phyloP scores from a whole-genome alignment of 805 yeast genomes.

The Kodamaea neixiangensis region DNA sequence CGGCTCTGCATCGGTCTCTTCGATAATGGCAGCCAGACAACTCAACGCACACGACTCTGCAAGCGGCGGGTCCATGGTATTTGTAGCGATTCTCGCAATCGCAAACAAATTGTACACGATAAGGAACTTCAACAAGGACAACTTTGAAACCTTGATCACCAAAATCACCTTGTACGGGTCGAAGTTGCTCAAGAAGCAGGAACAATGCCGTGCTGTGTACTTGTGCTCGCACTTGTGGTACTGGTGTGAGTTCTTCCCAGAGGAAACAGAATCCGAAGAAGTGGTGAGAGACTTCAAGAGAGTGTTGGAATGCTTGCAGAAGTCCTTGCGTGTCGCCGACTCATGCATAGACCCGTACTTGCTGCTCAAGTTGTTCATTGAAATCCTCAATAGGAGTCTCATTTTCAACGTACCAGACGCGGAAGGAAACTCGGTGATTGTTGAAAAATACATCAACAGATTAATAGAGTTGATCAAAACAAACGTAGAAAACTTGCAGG shows the following conservation, averaged over 20 bases:
- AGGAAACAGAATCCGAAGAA: slow-evolving; percentile 20
- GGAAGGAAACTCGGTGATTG: slow-evolving; percentile 66
- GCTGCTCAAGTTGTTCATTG: slow-evolving; percentile 82
- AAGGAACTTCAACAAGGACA: slow-evolving; percentile 56
- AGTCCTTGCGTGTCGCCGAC: slow-evolving; percentile 87
- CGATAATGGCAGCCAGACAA: slow-evolving; percentile 10
- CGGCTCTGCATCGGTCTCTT: slow-evolving; percentile 11
- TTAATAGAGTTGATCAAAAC: slow-evolving; percentile 78
- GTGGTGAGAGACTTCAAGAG: slow-evolving; percentile 46
- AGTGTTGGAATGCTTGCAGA: slow-evolving; percentile 87
- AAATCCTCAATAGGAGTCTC: slow-evolving; percentile 81
- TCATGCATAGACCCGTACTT: slow-evolving; percentile 82
- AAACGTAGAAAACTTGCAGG: slow-evolving; percentile 52
- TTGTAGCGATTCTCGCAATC: slow-evolving; percentile 48
- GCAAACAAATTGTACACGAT: slow-evolving; percentile 47
- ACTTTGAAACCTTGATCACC: slow-evolving; percentile 79
- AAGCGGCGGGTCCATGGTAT: slow-evolving; percentile 51
- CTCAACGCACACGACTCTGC: slow-evolving; percentile 39
- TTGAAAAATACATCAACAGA: slow-evolving; percentile 78
- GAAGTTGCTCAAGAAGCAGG: slow-evolving; percentile 84
- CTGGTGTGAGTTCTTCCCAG: slow-evolving; percentile 62
- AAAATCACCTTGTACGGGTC: slow-evolving; percentile 87
- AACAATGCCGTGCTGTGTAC: slow-evolving; percentile 90
- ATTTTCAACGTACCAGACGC: slow-evolving; percentile 70
- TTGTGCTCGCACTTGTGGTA: slow-evolving; percentile 92